Base-by-base conservation (phyloP, 2,329 filamentous ascomycete genomes). In the Emericellopsis atlantica region DNA sequence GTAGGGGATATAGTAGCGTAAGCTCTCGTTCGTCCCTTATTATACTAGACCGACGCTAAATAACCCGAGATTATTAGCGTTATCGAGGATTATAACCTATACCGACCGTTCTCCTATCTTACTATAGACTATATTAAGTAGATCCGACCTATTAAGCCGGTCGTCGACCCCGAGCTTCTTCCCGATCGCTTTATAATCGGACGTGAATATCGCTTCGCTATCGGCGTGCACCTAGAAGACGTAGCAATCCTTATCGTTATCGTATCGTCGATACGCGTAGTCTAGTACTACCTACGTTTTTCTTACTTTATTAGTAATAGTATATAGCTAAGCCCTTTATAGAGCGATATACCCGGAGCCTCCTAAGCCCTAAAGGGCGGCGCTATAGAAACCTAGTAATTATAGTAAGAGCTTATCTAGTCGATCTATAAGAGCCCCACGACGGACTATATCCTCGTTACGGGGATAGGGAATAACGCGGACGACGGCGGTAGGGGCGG, bases 191-290 rank as follows among this genome's bases (percentile, higher is more conserved):
- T 48, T 53, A 37, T 56, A 60, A 40, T 54, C 51, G 11, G 52
- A 36, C 9, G 40, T 29, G 39, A 62, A 57, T 22, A 50, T 58
- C 15, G 52, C 45, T 41, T 51, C 45, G 33, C 45, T 54, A 33
- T 57, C 54, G 22, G 56, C 59, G 43, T 59, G 53, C 2, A 59
- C 51, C 58, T 54, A 62, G 45, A 62, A 59, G 10, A 63, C 45
- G 10, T 48, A 52, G 39, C 53, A 57, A n/a, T 40, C 18, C 7
- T 45, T 42, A 11, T 40, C 44, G 32, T 48, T 41, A 5, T 21
- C 18, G 37, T 47, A 44, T 40, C 49, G 46, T 15, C 48, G 41
- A 34, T 58, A 55, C 4, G 54, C 56, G 44, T 57, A 61, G 15
- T 59, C 50, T 14, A 60, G 43, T 2, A 56, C 57, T 7, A 61